phyloP scores from a whole-genome alignment of 345 rosid species.

The Linum usitatissimum region DNA sequence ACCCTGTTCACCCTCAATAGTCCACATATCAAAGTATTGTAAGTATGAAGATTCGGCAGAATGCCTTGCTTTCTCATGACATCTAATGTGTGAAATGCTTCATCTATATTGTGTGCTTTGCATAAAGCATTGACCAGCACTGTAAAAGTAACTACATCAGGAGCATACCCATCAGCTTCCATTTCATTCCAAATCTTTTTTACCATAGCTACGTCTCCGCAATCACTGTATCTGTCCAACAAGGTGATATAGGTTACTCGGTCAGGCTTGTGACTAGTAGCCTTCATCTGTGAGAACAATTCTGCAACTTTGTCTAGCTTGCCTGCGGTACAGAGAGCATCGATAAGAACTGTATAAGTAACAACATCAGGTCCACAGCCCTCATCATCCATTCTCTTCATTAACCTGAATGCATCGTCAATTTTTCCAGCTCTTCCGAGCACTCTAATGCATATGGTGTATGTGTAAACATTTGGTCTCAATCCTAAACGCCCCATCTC shows the following conservation, averaged over 20 bases:
- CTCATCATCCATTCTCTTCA: constrained; percentile 74
- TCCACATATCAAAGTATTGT: constrained; percentile 70
- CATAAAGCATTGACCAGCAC: constrained; percentile 68
- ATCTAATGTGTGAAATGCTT: constrained; percentile 56
- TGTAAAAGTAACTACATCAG: constrained; percentile 74
- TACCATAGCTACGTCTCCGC: constrained; percentile 54
- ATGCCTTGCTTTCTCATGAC: constrained; percentile 52
- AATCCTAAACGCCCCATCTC: constrained; percentile 82
- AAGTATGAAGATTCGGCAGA: constrained; percentile 71
- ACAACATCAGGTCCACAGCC: constrained; percentile 88
- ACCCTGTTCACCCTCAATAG: constrained; percentile 48
- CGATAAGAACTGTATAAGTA: constrained; percentile 78
- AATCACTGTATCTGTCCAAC: constrained; percentile 67
- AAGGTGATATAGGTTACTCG: constrained; percentile 66
- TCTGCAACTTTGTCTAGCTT: constrained; percentile 56
- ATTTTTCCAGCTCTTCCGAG: constrained; percentile 81
- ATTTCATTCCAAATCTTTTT: constrained; percentile 73
- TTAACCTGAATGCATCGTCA: constrained; percentile 45
- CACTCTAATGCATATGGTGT: constrained; percentile 72
- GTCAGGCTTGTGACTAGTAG: constrained; percentile 69
- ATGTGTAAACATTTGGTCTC: constrained; percentile 84
- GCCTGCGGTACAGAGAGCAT: constrained; percentile 70
- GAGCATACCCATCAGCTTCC: constrained; percentile 70
- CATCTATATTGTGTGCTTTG: constrained; percentile 43
- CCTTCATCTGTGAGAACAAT: constrained; percentile 59